These are phyloP conservation scores for Raffaelea ambrosiae DNA, from an alignment of 2,329 filamentous ascomycete genomes.

Conservation along the genomic window DNA sequence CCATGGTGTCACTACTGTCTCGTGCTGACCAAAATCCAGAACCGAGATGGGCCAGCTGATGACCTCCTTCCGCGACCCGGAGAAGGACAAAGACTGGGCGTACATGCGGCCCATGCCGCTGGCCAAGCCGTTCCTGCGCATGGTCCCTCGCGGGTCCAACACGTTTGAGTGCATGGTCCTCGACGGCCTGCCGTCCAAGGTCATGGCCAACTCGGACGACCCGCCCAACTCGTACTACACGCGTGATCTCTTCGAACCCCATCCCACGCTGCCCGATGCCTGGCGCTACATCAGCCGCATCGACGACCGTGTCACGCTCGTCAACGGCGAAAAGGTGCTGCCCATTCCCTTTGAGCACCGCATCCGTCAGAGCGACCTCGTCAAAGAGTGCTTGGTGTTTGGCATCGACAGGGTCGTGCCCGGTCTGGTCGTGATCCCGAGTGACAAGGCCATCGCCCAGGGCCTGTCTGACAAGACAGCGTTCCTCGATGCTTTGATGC, in stretches of 20 bases:
- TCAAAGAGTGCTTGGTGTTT: conserved; percentile 24
- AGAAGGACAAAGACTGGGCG: conserved; percentile 29
- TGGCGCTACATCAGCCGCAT: conserved; percentile 29
- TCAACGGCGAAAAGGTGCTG: conserved; percentile 30
- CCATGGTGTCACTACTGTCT: no score
- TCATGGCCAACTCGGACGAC: conserved; percentile 24
- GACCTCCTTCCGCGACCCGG: conserved; percentile 29
- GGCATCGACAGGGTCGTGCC: conserved; percentile 22
- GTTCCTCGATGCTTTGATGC: conserved; percentile 27
- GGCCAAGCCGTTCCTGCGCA: no score
- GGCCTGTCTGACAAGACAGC: conserved; percentile 17
- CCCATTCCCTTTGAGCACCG: conserved; percentile 25
- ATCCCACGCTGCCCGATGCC: conserved; percentile 24
- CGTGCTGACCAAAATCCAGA: conserved; percentile 15
- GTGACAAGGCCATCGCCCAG: conserved; percentile 15
- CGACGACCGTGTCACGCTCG: conserved; percentile 28
- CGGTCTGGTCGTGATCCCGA: conserved; percentile 23
- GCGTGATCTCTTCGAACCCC: conserved; percentile 25
- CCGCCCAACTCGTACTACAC: conserved; percentile 27
- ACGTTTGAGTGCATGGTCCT: conserved; percentile 26
- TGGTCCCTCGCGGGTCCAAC: conserved; percentile 17
- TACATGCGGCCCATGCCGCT: conserved; percentile 23
- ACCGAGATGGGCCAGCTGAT: conserved; percentile 33
- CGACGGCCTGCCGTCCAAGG: conserved; percentile 23
- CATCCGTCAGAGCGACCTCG: conserved; percentile 22